Evolutionary conservation across 345 rosid species (phyloP).

Genomic region (Clarkia xantiana): DNA sequence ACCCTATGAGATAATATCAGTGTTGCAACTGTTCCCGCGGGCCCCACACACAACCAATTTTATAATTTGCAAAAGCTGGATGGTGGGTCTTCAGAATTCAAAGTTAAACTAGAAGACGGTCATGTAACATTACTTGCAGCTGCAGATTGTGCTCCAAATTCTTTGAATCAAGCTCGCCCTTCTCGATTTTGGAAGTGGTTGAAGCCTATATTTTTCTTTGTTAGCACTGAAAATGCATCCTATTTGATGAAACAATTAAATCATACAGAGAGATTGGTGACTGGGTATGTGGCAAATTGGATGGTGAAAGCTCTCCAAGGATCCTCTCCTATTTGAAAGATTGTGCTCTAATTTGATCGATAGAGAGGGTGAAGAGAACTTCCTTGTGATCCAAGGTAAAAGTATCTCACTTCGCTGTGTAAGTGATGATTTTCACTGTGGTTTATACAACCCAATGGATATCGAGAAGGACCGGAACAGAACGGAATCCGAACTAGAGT

Average conservation of each 20-base stretch:
- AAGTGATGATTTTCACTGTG: conserved; percentile 95
- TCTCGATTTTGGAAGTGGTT: conserved; percentile 81
- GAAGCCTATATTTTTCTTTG: conserved; percentile 53
- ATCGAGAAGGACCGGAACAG: conserved; percentile 76
- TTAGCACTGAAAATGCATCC: conserved; percentile 46
- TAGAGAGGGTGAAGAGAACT: conserved; percentile 71
- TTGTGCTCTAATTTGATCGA: conserved; percentile 84
- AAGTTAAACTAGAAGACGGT: conserved; percentile 83
- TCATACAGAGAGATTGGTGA: conserved; percentile 52
- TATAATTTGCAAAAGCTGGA: too few species aligned
- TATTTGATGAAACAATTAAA: conserved; percentile 67
- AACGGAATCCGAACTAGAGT: conserved; percentile 89
- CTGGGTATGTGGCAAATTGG: conserved; percentile 34
- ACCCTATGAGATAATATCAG: too few species aligned
- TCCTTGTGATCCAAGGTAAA: conserved; percentile 46
- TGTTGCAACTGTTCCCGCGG: too few species aligned
- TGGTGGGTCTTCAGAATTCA: conserved; percentile 36
- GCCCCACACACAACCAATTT: too few species aligned
- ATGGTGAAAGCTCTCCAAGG: conserved; percentile 41
- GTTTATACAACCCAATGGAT: conserved; percentile 81
- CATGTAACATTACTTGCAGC: conserved; percentile 72
- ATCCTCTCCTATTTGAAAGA: conserved; percentile 65
- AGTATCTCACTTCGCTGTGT: conserved; percentile 63
- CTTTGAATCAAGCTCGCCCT: conserved; percentile 44
- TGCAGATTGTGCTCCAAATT: conserved; percentile 63